phyloP scores from a whole-genome alignment of 75 land plant genomes.

The Larix kaempferi region DNA sequence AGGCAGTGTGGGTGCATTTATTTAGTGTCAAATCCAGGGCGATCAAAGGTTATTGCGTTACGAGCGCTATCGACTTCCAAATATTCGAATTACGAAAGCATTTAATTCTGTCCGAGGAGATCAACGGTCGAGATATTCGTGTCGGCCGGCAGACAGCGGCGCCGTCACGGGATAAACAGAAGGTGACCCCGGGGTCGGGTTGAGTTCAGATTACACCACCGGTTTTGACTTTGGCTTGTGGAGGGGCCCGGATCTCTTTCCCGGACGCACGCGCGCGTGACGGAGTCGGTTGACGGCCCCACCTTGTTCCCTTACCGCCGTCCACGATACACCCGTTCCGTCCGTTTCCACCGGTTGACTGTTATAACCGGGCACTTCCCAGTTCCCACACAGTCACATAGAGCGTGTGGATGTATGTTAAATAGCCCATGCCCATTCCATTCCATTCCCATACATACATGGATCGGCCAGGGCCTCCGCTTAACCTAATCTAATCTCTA shows the following conservation, averaged over 20 bases:
- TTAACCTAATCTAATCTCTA: too few relatives aligned
- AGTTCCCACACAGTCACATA: too few relatives aligned
- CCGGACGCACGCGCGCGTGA: conserved; percentile 5
- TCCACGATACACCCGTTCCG: not conserved
- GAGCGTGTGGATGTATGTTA: too few relatives aligned
- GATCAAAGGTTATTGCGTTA: too few relatives aligned
- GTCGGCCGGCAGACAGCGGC: not conserved
- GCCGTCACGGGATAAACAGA: conserved; percentile 5
- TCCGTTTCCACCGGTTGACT: conserved; percentile 2
- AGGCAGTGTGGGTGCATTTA: too few relatives aligned
- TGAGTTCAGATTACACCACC: not conserved
- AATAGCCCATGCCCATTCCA: too few relatives aligned
- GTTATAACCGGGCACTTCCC: too few relatives aligned
- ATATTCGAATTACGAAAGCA: too few relatives aligned
- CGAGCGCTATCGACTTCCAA: too few relatives aligned
- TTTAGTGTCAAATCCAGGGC: too few relatives aligned
- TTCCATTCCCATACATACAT: too few relatives aligned
- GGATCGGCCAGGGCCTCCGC: too few relatives aligned
- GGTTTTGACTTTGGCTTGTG: not conserved
- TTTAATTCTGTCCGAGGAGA: not conserved
- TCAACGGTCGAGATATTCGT: not conserved
- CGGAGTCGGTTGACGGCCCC: not conserved
- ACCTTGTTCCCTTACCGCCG: not conserved
- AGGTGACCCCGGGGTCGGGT: not conserved
- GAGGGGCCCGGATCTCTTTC: not conserved